Evolutionary conservation across 75 land plant genomes (phyloP).

Genomic region (Chamaecyparis obtusa): DNA sequence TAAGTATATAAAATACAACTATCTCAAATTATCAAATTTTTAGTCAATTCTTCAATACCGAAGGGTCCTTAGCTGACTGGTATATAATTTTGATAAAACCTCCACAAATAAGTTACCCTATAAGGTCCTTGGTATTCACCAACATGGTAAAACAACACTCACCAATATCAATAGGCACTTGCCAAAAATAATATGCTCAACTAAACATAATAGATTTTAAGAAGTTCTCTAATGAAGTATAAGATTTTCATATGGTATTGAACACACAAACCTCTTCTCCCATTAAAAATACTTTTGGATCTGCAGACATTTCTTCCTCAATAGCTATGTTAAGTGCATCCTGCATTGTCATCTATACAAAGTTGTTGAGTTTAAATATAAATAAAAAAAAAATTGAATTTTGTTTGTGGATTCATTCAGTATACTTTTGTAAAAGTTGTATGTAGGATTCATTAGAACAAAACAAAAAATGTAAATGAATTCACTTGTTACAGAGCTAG

Average conservation of each 20-base stretch:
- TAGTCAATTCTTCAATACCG: background rate
- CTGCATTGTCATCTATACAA: constrained; percentile 68
- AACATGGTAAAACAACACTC: constrained; percentile 45
- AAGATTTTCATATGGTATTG: background rate
- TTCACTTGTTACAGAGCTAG: background rate
- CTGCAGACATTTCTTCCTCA: constrained; percentile 89
- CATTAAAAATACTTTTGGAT: constrained; percentile 79
- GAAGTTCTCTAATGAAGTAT: background rate
- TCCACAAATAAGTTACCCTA: constrained; percentile 50
- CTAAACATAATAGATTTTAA: background rate
- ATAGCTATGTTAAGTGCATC: constrained; percentile 86
- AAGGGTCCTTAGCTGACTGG: background rate
- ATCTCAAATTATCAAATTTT: background rate
- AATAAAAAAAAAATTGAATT: background rate
- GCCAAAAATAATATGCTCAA: background rate
- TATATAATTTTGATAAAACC: background rate
- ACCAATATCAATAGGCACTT: constrained; percentile 7
- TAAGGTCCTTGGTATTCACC: constrained; percentile 97
- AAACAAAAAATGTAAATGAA: background rate
- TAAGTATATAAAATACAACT: background rate
- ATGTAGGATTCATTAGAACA: background rate
- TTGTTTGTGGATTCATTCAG: background rate
- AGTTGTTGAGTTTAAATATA: background rate
- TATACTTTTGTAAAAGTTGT: background rate
- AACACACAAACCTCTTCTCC: constrained; percentile 75